A percentile compares a stretch with the other conserved stretches of the same genome.
phyloP scores from a whole-genome alignment of 1,284 basidiomycete species.

The Papiliotrema fonsecae region DNA sequence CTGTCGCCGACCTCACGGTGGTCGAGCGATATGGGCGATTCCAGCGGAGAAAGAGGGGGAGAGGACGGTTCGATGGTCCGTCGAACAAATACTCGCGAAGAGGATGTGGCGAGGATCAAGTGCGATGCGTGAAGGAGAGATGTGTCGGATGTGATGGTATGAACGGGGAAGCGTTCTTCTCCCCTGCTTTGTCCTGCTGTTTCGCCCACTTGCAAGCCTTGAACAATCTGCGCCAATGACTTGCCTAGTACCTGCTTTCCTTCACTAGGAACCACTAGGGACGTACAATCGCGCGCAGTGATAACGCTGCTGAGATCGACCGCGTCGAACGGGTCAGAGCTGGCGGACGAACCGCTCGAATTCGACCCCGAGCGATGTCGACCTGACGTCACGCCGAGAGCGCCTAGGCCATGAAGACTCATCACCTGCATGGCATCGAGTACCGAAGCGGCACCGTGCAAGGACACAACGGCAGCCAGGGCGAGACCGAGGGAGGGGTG shows the following conservation, averaged over 20 bases:
- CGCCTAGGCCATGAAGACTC: conserved; percentile 28
- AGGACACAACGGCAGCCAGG: conserved; percentile 31
- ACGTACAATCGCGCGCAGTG: conserved; percentile 25
- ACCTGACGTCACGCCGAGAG: conserved; percentile 24
- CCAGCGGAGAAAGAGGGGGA: conserved; percentile 26
- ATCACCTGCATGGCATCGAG: conserved; percentile 42
- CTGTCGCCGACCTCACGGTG: neutral
- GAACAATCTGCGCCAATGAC: conserved; percentile 30
- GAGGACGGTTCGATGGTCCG: conserved; percentile 7
- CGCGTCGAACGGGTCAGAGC: conserved; percentile 7
- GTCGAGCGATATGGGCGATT: conserved; percentile 19
- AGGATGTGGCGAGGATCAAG: conserved; percentile 35
- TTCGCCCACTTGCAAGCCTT: conserved; percentile 23
- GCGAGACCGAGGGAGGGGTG: conserved; percentile 28
- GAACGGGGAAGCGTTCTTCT: conserved; percentile 36
- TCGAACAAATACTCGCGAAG: conserved; percentile 34
- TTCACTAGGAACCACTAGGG: conserved; percentile 33
- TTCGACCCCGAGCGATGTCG: neutral
- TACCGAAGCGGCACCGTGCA: conserved; percentile 24
- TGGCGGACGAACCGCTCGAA: neutral
- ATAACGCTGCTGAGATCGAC: conserved; percentile 26
- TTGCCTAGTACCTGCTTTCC: conserved; percentile 33
- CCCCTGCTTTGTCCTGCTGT: conserved; percentile 26
- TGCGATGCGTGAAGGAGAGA: conserved; percentile 31
- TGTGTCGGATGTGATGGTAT: conserved; percentile 27